phyloP scores from a whole-genome alignment of 257 asterid species.

The Primulina eburnea region DNA sequence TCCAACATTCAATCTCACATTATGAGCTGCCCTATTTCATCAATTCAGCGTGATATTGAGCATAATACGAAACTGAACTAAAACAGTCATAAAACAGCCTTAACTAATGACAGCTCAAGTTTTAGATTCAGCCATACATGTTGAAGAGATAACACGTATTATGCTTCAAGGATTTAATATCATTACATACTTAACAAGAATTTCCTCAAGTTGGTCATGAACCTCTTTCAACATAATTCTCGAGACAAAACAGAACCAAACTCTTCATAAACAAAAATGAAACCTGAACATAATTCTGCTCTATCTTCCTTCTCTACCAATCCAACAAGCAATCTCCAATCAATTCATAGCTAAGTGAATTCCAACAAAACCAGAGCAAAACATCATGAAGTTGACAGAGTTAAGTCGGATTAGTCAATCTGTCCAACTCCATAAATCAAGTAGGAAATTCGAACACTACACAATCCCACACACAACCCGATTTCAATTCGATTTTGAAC shows the following conservation, averaged over 20 bases:
- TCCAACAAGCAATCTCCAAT: not conserved
- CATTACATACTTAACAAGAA: not conserved
- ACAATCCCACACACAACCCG: not conserved
- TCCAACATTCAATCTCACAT: not conserved
- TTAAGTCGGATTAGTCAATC: not conserved
- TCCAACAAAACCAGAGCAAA: not conserved
- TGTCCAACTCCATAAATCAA: not conserved
- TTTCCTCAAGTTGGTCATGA: not conserved
- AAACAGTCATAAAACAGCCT: not conserved
- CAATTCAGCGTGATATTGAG: not conserved
- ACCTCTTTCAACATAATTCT: not conserved
- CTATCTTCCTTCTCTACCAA: too few relatives aligned
- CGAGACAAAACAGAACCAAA: not conserved
- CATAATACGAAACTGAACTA: not conserved
- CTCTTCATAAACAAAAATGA: not conserved
- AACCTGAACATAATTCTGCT: not conserved
- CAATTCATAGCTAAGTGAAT: not conserved
- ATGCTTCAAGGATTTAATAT: not conserved
- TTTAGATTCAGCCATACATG: not conserved
- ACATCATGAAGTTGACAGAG: not conserved
- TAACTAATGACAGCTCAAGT: not conserved
- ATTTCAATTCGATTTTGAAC: not conserved
- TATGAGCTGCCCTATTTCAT: not conserved
- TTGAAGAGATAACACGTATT: too few relatives aligned
- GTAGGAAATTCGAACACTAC: not conserved